Percentiles rank a stretch among this genome's conserved stretches.
These are phyloP conservation scores for Aureobasidium vineae DNA, from an alignment of 2,329 filamentous ascomycete genomes.

Conservation along the genomic window DNA sequence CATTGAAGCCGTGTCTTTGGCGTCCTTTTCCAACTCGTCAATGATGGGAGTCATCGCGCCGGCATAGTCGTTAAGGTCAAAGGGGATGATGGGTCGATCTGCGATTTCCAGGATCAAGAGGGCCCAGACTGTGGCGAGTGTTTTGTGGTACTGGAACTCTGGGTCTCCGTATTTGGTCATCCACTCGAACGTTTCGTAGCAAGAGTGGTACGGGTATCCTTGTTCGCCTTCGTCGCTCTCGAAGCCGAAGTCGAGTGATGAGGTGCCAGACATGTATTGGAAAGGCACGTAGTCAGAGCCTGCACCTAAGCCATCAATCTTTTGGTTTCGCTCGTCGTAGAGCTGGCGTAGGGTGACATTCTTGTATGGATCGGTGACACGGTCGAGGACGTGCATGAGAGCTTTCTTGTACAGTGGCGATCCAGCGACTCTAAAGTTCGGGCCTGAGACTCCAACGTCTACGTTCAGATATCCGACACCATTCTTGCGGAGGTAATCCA, in stretches of 20 bases:
- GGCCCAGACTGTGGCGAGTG: constrained; percentile 75
- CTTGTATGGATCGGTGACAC: constrained; percentile 67
- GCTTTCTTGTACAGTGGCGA: constrained; percentile 76
- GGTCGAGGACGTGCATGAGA: constrained; percentile 69
- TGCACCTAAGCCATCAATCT: constrained; percentile 68
- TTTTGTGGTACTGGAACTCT: constrained; percentile 70
- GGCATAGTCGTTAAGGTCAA: constrained; percentile 75
- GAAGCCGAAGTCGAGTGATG: constrained; percentile 83
- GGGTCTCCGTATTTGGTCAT: constrained; percentile 79
- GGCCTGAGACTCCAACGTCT: constrained; percentile 74
- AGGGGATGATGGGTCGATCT: constrained; percentile 77
- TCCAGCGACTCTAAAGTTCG: constrained; percentile 71
- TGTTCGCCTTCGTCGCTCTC: constrained; percentile 53
- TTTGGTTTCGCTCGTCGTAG: constrained; percentile 65
- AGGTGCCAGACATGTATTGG: constrained; percentile 85
- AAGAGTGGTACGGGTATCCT: constrained; percentile 71
- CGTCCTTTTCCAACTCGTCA: constrained; percentile 65
- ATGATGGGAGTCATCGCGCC: constrained; percentile 63
- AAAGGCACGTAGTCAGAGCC: constrained; percentile 86
- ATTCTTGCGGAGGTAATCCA: constrained; percentile 68
- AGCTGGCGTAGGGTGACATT: constrained; percentile 72
- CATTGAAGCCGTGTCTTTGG: constrained; percentile 41
- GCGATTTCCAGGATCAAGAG: constrained; percentile 82
- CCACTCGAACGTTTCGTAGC: constrained; percentile 88
- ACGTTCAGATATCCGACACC: constrained; percentile 90